Evolutionary conservation across 345 rosid genomes (phyloP), one percentile per base, ranked within the genome.

Genomic region (Pistacia atlantica): DNA sequence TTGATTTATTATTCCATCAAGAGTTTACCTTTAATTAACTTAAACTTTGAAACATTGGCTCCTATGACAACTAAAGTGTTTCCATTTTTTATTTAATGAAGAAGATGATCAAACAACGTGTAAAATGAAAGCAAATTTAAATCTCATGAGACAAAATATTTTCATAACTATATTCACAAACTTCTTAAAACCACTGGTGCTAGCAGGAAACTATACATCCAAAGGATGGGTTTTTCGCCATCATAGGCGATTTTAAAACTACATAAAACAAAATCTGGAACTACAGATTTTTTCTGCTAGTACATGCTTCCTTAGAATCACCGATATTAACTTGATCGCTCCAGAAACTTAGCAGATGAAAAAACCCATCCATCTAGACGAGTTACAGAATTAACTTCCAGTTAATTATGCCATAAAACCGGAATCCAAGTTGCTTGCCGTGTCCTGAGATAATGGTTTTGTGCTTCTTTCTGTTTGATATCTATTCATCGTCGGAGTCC

Each of bases 401-500:
- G 60, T 28, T 22, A 46, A 28, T 52, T 28, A 11, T 31, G 45
- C 25, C 42, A 51, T 33, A 28, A 3, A 16, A 69, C 8, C 11
- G 28, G 28, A 9, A 31, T 52, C 58, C 60, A 9, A 16, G 25
- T 7, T 52, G 22, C 60, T 8, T 1, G 14, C 46, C 25, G 3
- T 52, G 72, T 28, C 5, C 60, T 17, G 4, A 31, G n/a, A 18
- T 11, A 33, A 28, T 48, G 28, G 6, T 49, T 64, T 35, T 18
- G 11, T 17, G 68, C 3, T 31, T 20, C 45, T 51, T 51, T 63
- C 20, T n/a, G 5, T 11, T 49, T 45, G 35, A 31, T 58, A 77
- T 62, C 75, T 70, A 77, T 52, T 28, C 75, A 38, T 75, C 65
- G 77, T 78, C 86, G 0, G 89, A 86, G 2, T 86, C 89, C 18